Conservation (phyloP, 495 filamentous ascomycete genomes). For the Aspergillus affinis region DNA sequence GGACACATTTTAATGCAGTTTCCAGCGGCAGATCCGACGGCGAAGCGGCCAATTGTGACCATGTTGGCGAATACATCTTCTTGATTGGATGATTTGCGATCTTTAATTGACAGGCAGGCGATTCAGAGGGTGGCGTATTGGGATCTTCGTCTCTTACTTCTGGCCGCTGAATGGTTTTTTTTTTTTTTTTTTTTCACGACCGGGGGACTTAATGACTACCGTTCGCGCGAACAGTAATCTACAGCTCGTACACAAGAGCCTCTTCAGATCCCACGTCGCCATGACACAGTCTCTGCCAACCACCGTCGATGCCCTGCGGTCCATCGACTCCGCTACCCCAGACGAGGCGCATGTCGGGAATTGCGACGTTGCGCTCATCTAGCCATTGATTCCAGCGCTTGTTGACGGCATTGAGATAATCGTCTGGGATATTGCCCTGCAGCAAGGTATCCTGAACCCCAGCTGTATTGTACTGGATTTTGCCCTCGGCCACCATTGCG, state of each 20-base stretch:
- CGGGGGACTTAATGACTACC: no score
- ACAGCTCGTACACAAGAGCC: conserved; percentile 17
- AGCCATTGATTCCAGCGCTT: conserved; percentile 37
- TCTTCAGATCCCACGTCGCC: conserved; percentile 43
- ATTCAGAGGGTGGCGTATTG: no score
- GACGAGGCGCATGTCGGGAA: conserved; percentile 32
- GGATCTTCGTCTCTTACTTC: no score
- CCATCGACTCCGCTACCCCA: conserved; percentile 46
- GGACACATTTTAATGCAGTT: not conserved
- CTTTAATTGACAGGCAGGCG: no score
- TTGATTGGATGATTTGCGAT: no score
- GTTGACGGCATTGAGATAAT: conserved; percentile 29
- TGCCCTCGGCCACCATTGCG: conserved; percentile 19
- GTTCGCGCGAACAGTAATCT: not conserved
- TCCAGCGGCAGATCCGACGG: not conserved
- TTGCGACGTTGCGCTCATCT: conserved; percentile 26
- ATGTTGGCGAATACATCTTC: not conserved
- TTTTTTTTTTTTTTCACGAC: no score
- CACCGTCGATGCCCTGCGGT: conserved; percentile 34
- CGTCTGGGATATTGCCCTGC: conserved; percentile 23
- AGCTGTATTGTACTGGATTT: conserved; percentile 45
- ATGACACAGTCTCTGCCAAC: conserved; percentile 43
- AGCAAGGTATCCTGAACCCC: conserved; percentile 38
- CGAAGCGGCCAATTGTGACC: not conserved
- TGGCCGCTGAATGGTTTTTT: no score